Base-by-base conservation (phyloP, 2,329 filamentous ascomycete species). In the Ophiosphaerella herpotricha region DNA sequence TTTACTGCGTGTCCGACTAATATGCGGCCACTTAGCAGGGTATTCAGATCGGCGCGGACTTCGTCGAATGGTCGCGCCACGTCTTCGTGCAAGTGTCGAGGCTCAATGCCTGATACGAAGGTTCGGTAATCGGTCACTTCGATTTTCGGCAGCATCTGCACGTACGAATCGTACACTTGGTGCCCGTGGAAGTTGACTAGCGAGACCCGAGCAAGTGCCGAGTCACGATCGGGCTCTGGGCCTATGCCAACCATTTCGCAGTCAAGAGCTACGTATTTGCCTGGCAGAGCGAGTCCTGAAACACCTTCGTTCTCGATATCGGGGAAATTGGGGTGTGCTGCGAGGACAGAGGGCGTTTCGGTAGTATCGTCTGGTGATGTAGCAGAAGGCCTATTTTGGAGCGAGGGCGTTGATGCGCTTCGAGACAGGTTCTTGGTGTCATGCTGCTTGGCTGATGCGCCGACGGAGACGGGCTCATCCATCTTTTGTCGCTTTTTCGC, bases 171-270 rank as follows among this genome's bases (percentile, higher is more conserved):
- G 80, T 97, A 97, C 39, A 99, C 78, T 72, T 96, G 91, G 24
- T 88, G 84, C 14, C 92, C 92, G 70, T 97, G 91, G 73, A 92
- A 99, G 73, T 97, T 96, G 60, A 97, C 92, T 13, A 96, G 78
- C 67, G 90, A 96, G 47, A 93, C 90, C 39, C 94, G 85, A 1
- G 94, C 94, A 38, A 99, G 83, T 0, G 85, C 86, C 32, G 90
- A 91, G 67, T 86, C 83, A 57, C 87, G 80, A 43, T 85, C 85
- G 3, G 83, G 77, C 34, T 75, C 71, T 5, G 84, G 74, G 0
- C 88, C 89, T 11, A 95, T 85, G 40, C 93, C 94, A 23, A 99
- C 94, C 94, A 99, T 99, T 76, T 99, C 94, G 74, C 94, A 99
- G 77, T 99, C 94, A 39, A 99, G 84, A 16, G 90, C 89, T 36